Percentiles rank a stretch among this genome's conserved stretches.
These are phyloP conservation scores for Stellera chamaejasme DNA, from an alignment of 345 rosid genomes.

Conservation along the genomic window DNA sequence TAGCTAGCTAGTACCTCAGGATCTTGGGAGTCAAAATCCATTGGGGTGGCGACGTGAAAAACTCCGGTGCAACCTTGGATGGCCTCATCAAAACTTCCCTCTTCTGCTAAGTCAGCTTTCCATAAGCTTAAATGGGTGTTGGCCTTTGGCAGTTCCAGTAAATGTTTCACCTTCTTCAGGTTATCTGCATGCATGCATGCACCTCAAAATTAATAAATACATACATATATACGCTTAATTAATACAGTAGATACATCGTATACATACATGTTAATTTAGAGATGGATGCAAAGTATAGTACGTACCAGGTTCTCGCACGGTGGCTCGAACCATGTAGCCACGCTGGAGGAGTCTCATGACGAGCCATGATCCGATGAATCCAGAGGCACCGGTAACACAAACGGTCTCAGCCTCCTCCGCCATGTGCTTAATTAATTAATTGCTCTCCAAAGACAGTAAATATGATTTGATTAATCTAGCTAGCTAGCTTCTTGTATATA, in stretches of 20 bases:
- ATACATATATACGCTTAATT: background rate
- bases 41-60: slow-evolving; percentile 30
- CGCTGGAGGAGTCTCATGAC: slow-evolving; percentile 6
- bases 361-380: slow-evolving; percentile 14
- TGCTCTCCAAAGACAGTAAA: no score
- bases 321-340: slow-evolving; percentile 5
- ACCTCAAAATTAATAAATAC: no score
- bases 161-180: slow-evolving; percentile 16
- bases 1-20: slow-evolving; percentile 31
- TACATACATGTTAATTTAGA: background rate
- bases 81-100: slow-evolving; percentile 25
- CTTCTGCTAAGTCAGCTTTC: slow-evolving; percentile 18
- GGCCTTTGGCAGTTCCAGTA: slow-evolving; percentile 22
- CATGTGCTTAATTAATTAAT: no score
- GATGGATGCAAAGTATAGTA: background rate
- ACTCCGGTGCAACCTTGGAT: slow-evolving; percentile 27
- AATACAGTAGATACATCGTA: no score
- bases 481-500: no score
- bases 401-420: slow-evolving; percentile 4
- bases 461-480: no score
- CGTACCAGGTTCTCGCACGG: slow-evolving; percentile 10
- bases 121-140: slow-evolving; percentile 20
- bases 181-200: no score
- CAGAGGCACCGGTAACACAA: slow-evolving; percentile 13
- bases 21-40: slow-evolving; percentile 24